phyloP scores from a whole-genome alignment of 768 basidiomycete species.

The Leucogyrophana mollusca region DNA sequence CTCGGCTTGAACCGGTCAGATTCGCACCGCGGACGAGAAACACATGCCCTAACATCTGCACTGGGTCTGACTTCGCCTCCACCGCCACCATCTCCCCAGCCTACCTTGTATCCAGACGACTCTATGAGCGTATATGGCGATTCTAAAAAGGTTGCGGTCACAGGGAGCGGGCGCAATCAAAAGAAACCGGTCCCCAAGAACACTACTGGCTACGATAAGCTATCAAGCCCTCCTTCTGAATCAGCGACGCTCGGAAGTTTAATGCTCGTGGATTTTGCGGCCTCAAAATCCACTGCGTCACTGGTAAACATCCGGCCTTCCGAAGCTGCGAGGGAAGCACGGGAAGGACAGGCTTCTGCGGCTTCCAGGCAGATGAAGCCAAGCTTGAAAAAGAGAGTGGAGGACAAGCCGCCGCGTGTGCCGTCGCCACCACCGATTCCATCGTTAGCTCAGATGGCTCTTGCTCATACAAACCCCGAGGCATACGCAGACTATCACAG shows the following conservation, averaged over 20 bases:
- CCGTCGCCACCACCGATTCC: constrained; percentile 76
- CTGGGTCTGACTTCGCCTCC: constrained; percentile 33
- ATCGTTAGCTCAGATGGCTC: constrained; percentile 74
- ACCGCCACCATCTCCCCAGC: constrained; percentile 52
- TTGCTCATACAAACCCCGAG: constrained; percentile 61
- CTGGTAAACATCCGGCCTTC: constrained; percentile 27
- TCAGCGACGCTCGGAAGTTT: constrained; percentile 53
- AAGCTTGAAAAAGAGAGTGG: constrained; percentile 32
- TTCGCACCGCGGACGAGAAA: constrained; percentile 41
- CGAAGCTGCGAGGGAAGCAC: constrained; percentile 16
- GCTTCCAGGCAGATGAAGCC: constrained; percentile 19
- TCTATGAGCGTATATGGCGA: constrained; percentile 60
- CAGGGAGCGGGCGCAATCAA: constrained; percentile 21
- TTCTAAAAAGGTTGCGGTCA: constrained; percentile 23
- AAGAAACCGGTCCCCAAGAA: constrained; percentile 33
- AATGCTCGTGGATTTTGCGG: constrained; percentile 60
- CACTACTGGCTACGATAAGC: constrained; percentile 11
- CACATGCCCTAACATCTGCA: constrained; percentile 36
- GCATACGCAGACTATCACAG: constrained; percentile 69
- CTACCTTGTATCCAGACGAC: constrained; percentile 71
- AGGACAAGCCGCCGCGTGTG: constrained; percentile 73
- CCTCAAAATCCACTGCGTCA: constrained; percentile 33
- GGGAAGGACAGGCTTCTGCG: constrained; percentile 19
- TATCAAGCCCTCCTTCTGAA: constrained; percentile 28
- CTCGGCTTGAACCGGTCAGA: constrained; percentile 36